Evolutionary conservation across 495 filamentous ascomycete species (phyloP).

Genomic region (Lepraria neglecta): DNA sequence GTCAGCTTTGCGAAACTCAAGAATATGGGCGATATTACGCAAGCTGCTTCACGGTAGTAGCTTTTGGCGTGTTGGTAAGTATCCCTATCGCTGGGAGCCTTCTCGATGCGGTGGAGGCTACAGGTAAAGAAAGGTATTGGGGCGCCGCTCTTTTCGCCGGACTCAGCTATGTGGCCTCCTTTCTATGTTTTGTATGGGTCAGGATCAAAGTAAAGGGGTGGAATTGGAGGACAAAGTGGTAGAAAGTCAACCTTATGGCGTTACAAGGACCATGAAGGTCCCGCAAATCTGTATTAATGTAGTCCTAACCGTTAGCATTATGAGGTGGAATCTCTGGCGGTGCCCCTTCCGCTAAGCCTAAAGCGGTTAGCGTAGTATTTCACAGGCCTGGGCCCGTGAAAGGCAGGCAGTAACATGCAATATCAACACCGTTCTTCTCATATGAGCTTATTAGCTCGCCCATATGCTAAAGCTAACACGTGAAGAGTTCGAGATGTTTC

Average conservation of each 20-base stretch:
- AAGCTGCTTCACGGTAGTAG: not conserved
- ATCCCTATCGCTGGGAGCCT: constrained; percentile 2
- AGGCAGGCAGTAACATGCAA: too few species aligned
- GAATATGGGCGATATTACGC: constrained; percentile 38
- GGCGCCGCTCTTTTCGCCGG: constrained; percentile 2
- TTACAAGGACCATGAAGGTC: constrained; percentile 1
- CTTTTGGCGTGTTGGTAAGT: not conserved
- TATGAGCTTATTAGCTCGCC: too few species aligned
- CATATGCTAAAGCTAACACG: too few species aligned
- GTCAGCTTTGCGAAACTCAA: constrained; percentile 41
- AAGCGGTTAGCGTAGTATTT: too few species aligned
- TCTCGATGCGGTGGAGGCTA: constrained; percentile 2
- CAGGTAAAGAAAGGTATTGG: not conserved
- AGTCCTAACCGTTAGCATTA: too few species aligned
- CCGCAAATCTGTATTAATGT: not conserved
- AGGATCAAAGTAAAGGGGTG: not conserved
- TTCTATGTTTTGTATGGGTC: constrained; percentile 1
- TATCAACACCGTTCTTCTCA: too few species aligned
- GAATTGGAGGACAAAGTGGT: constrained; percentile 1
- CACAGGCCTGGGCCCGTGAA: too few species aligned
- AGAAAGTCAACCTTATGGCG: not conserved
- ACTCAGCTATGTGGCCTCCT: constrained; percentile 5
- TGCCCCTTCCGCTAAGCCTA: too few species aligned
- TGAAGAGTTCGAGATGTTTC: constrained; percentile 1
- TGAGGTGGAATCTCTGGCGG: too few species aligned